A percentile compares a stretch with the other conserved stretches of the same genome.
Conservation (phyloP, 345 rosid species). For the Theobroma cacao region DNA sequence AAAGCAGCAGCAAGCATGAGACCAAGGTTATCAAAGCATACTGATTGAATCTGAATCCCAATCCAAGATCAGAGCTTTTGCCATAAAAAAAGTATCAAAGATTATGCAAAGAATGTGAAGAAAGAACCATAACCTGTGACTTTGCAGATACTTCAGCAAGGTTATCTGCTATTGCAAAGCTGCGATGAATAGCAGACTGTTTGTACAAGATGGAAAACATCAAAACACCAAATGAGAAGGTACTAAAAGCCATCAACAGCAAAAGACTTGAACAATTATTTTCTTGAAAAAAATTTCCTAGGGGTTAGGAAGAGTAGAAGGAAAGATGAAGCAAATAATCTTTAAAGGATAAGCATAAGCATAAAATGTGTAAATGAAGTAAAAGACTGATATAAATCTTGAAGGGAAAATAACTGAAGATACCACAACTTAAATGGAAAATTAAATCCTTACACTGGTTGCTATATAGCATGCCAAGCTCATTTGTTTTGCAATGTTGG, state of each 20-base stretch:
- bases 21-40: constrained; percentile 73
- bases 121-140: constrained; percentile 55
- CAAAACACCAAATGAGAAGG: neutral
- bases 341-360: neutral
- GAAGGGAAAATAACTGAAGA: neutral
- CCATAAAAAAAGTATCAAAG: neutral
- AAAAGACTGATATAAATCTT: neutral
- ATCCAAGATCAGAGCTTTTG: constrained; percentile 17
- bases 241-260: neutral
- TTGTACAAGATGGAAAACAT: constrained; percentile 3
- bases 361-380: neutral
- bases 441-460: constrained; percentile 66
- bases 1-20: constrained; percentile 61
- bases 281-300: neutral
- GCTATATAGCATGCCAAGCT: constrained; percentile 82
- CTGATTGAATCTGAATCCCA: constrained; percentile 60
- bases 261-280: neutral
- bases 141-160: constrained; percentile 95
- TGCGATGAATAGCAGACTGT: constrained; percentile 80
- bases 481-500: constrained; percentile 93
- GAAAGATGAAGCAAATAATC: neutral
- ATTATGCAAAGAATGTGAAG: constrained; percentile 3
- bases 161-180: constrained; percentile 94
- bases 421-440: neutral
- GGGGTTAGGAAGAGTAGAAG: neutral